Conservation (phyloP, 1,139 yeast species). For the Zygosaccharomyces sapae region DNA sequence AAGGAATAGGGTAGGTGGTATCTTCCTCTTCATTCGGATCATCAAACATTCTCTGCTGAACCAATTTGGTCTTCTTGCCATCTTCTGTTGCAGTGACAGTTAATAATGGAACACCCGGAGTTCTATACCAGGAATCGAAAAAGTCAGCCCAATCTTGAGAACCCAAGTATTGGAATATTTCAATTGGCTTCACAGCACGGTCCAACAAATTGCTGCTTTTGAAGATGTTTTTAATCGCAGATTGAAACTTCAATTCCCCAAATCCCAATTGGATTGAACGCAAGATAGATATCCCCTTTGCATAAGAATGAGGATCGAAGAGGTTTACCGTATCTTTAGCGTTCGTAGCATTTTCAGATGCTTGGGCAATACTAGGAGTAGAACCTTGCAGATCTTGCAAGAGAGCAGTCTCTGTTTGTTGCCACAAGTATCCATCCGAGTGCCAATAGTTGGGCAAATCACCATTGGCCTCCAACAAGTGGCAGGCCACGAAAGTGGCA, state of each 20-base stretch:
- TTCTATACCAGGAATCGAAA: constrained; percentile 55
- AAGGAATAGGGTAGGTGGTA: constrained; percentile 44
- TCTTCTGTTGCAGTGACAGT: constrained; percentile 38
- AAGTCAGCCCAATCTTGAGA: constrained; percentile 41
- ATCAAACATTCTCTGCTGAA: constrained; percentile 49
- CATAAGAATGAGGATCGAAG: constrained; percentile 55
- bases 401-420: constrained; percentile 42
- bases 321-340: constrained; percentile 41
- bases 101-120: constrained; percentile 57
- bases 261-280: constrained; percentile 52
- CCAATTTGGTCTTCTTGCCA: constrained; percentile 37
- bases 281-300: constrained; percentile 59
- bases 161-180: constrained; percentile 44
- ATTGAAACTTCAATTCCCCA: constrained; percentile 38
- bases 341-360: constrained; percentile 33
- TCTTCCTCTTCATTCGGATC: constrained; percentile 31
- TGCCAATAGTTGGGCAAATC: constrained; percentile 30
- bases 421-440: constrained; percentile 24
- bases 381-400: constrained; percentile 41
- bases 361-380: constrained; percentile 31
- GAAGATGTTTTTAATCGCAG: constrained; percentile 45
- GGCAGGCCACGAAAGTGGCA: constrained; percentile 64
- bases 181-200: constrained; percentile 49
- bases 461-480: constrained; percentile 39
- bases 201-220: constrained; percentile 31